Base-by-base conservation (phyloP, 257 asterid genomes). In the Capsicum pubescens region DNA sequence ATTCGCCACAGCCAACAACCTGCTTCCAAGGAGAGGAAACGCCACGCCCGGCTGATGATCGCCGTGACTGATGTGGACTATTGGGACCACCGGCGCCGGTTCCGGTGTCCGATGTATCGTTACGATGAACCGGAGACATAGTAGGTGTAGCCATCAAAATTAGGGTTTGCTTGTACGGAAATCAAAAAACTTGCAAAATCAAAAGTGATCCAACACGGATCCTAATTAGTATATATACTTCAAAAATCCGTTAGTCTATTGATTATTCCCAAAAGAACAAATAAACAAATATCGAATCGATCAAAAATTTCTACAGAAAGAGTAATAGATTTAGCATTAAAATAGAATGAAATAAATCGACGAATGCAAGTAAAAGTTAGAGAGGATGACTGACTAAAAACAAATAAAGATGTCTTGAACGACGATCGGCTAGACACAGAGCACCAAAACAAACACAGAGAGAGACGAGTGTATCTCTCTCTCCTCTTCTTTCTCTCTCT, bases 1-100 rank as follows among this genome's bases (percentile, higher is more conserved):
- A 78, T 83, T 89, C 95, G 19, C 91, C 89, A 4, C 93, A 90
- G 2, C 95, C 89, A 17, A 91, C 97, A 7, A 93, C 88, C 46
- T 92, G 93, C 3, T 92, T 92, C 97, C 97, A 91, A 3, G 16
- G 42, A 4, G 91, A 7, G 93, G 87, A 5, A 85, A 60, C 68
- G 36, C 60, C 84, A 48, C 87, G 81, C 79, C 55, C 48, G 1
- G 84, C 32, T 21, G 77, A 82, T 66, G 84, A 63, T 36, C 91
- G 88, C 84, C 85, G 87, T 3, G 90, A 79, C 36, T 50, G 67
- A 4, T 63, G 70, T 1, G 93, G 90, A 58, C 90, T 88, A 70
- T 15, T 85, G 4, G 26, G 83, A 26, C 83, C 91, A 3, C 87
- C 92, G 48, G 83, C 90, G 16, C 61, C 85, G 55, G n/a, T 32